Percentiles rank a stretch among this genome's conserved stretches.
Conservation (phyloP, 208 protist genomes). For the Leishmania gerbilli region DNA sequence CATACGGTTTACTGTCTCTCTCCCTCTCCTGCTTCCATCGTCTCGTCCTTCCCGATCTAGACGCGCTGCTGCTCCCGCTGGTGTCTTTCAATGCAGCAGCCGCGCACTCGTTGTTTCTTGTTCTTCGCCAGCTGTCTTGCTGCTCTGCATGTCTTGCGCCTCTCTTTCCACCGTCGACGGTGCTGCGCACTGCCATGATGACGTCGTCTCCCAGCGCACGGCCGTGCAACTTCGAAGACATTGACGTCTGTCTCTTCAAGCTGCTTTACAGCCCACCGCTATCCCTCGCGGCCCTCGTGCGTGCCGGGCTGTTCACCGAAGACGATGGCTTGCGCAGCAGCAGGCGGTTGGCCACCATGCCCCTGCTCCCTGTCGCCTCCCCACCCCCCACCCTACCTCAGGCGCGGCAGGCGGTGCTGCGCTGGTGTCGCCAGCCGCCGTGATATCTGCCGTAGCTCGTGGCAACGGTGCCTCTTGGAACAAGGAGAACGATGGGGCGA, state of each 20-base stretch:
- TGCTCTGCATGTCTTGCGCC: neutral
- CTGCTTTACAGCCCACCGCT: constrained; percentile 25
- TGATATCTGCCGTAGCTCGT: neutral
- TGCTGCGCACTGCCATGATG: neutral
- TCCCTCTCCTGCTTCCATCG: neutral
- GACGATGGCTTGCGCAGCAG: constrained; percentile 4
- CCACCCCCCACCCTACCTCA: neutral
- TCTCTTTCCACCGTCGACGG: neutral
- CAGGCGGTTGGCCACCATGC: neutral
- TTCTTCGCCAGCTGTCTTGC: neutral
- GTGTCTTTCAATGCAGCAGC: neutral
- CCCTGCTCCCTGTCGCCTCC: neutral
- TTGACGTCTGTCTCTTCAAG: constrained; percentile 14
- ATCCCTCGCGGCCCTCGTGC: constrained; percentile 16
- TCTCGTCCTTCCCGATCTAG: neutral
- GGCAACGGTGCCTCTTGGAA: neutral
- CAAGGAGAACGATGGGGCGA: neutral
- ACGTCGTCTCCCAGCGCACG: neutral
- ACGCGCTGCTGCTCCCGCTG: neutral
- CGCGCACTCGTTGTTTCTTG: neutral
- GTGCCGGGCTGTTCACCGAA: constrained; percentile 3
- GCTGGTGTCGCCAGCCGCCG: neutral
- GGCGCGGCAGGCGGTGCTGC: neutral
- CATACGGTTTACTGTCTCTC: neutral
- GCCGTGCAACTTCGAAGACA: neutral